Evolutionary conservation across 2,329 filamentous ascomycete genomes (phyloP).

Genomic region (Tolypocladium ophioglossoides): DNA sequence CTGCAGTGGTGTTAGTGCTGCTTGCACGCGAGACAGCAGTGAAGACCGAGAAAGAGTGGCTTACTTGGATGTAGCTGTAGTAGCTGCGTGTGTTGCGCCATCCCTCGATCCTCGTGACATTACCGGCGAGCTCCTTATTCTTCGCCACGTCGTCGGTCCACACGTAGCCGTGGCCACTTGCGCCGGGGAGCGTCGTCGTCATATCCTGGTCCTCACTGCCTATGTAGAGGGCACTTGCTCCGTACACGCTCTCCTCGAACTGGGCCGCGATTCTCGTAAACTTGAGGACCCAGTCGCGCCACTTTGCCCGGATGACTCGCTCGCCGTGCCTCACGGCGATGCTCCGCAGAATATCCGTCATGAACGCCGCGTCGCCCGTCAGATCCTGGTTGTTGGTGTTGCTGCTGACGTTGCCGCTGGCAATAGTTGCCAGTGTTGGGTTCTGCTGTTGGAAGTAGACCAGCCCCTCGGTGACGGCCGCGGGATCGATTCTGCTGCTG

Average conservation of each 20-base stretch:
- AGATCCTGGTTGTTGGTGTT: constrained; percentile 47
- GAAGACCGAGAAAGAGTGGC: constrained; percentile 6
- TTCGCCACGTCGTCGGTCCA: constrained; percentile 79
- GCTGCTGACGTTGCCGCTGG: constrained; percentile 29
- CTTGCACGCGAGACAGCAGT: background rate
- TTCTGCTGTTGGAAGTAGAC: constrained; percentile 80
- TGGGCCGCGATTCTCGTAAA: constrained; percentile 88
- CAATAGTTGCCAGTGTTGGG: constrained; percentile 40
- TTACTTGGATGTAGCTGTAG: constrained; percentile 83
- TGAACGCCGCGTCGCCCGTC: constrained; percentile 82
- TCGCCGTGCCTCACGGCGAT: constrained; percentile 83
- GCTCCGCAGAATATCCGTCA: constrained; percentile 73
- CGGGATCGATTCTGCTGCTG: constrained; percentile 73
- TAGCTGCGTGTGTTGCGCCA: constrained; percentile 96
- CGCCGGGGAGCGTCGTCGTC: constrained; percentile 40
- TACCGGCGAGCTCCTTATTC: constrained; percentile 78
- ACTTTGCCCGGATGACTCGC: constrained; percentile 81
- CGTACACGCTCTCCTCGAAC: constrained; percentile 93
- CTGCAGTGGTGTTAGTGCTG: constrained; percentile 23
- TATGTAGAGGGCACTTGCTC: constrained; percentile 80
- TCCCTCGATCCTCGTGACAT: constrained; percentile 86
- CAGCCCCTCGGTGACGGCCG: constrained; percentile 73
- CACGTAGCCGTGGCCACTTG: constrained; percentile 84
- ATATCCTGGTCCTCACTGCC: constrained; percentile 61
- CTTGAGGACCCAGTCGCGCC: constrained; percentile 87